Evolutionary conservation across 371 early-diverging fungal genomes (phyloP).

Genomic region (Mortierella sp.): DNA sequence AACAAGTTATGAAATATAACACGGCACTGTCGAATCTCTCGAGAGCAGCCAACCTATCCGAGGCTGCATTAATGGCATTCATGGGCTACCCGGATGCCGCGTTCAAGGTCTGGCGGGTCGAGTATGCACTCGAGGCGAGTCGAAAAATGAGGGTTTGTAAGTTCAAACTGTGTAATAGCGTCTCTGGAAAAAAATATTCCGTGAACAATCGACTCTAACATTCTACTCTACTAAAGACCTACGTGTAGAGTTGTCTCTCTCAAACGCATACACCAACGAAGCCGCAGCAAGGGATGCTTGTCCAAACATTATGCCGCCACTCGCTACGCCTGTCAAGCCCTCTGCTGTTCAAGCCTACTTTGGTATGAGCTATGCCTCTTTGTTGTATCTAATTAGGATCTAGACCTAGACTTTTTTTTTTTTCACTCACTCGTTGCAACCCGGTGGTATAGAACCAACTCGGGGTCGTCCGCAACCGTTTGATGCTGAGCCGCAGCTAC

Average conservation of each 20-base stretch:
- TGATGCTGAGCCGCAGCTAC: slow-evolving; percentile 14
- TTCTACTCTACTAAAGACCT: slow-evolving; percentile 13
- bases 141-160: slow-evolving; percentile 47
- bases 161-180: not conserved
- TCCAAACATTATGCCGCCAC: slow-evolving; percentile 20
- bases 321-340: slow-evolving; percentile 25
- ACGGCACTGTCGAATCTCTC: slow-evolving; percentile 31
- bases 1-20: slow-evolving; percentile 23
- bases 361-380: slow-evolving; percentile 12
- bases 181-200: not conserved
- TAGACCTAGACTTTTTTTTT: not conserved
- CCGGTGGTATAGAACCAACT: slow-evolving; percentile 14
- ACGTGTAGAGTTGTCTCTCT: slow-evolving; percentile 42
- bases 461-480: slow-evolving; percentile 5
- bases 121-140: slow-evolving; percentile 42
- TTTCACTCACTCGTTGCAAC: not conserved
- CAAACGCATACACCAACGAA: slow-evolving; percentile 40
- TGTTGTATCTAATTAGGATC: not conserved
- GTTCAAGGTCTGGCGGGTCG: slow-evolving; percentile 46
- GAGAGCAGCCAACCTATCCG: slow-evolving; percentile 43
- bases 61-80: slow-evolving; percentile 46
- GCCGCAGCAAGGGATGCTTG: slow-evolving; percentile 32
- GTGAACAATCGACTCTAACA: not conserved
- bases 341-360: slow-evolving; percentile 29
- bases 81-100: slow-evolving; percentile 48